Conservation (phyloP, 2,329 filamentous ascomycete species). For the Colletotrichum cuscutae region DNA sequence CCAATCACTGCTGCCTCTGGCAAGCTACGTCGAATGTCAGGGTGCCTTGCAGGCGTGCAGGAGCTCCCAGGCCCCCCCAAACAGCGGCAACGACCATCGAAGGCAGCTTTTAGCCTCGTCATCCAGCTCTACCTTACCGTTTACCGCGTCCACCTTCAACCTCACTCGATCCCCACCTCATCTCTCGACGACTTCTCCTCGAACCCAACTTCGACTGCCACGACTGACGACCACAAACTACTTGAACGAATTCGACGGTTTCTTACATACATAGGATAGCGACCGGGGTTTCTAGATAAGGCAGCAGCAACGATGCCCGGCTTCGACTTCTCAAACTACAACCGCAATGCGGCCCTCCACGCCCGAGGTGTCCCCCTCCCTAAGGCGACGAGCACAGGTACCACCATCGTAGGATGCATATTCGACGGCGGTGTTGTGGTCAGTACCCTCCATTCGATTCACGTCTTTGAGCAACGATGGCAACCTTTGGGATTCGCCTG, state of each 20-base stretch:
- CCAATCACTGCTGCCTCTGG: slow-evolving; percentile 15
- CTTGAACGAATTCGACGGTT: slow-evolving; percentile 5
- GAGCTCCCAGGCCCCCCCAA: slow-evolving; percentile 27
- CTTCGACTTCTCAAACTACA: slow-evolving; percentile 99
- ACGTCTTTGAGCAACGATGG: background rate
- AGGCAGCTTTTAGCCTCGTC: slow-evolving; percentile 67
- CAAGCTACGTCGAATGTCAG: slow-evolving; percentile 17
- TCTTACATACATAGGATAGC: background rate
- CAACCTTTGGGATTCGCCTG: too few species aligned
- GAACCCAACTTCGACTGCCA: background rate
- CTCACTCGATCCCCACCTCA: slow-evolving; percentile 39
- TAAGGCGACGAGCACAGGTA: slow-evolving; percentile 98
- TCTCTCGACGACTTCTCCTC: slow-evolving; percentile 34
- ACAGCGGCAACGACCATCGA: slow-evolving; percentile 37
- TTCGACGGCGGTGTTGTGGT: slow-evolving; percentile 97
- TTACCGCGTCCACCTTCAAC: slow-evolving; percentile 36
- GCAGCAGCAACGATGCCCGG: slow-evolving; percentile 78
- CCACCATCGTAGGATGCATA: slow-evolving; percentile 97
- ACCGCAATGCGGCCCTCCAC: slow-evolving; percentile 96
- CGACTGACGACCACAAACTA: slow-evolving; percentile 17
- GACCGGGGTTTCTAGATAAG: slow-evolving; percentile 13
- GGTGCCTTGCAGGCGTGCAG: slow-evolving; percentile 30
- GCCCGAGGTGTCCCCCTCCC: slow-evolving; percentile 93
- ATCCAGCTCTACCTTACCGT: slow-evolving; percentile 53
- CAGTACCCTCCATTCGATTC: slow-evolving; percentile 43